Evolutionary conservation across 148 eudicot genomes (phyloP).

Genomic region (Diospyros kaki): DNA sequence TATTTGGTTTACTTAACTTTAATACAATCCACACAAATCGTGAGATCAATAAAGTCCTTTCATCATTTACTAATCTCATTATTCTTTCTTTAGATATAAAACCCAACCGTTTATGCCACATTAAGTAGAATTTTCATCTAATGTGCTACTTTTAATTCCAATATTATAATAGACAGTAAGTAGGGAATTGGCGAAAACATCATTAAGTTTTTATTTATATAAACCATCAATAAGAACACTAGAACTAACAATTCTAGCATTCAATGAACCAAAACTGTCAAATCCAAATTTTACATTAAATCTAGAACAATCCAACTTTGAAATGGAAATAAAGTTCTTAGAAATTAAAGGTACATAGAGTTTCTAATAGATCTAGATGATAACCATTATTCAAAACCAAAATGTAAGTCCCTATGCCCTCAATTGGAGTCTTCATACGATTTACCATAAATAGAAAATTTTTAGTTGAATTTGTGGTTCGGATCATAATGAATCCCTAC

Average conservation of each 20-base stretch:
- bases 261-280: not conserved
- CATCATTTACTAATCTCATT: constrained; percentile 19
- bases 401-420: constrained; percentile 17
- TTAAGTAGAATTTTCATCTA: not conserved
- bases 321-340: too few relatives aligned
- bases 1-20: constrained; percentile 25
- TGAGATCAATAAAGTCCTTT: constrained; percentile 14
- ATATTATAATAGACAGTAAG: constrained; percentile 2
- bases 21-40: constrained; percentile 25
- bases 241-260: not conserved
- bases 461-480: constrained; percentile 4
- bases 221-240: constrained; percentile 13
- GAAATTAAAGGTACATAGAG: too few relatives aligned
- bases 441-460: constrained; percentile 10
- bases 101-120: constrained; percentile 23
- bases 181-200: not conserved
- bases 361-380: too few relatives aligned
- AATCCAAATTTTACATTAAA: not conserved
- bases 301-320: too few relatives aligned
- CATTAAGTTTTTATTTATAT: constrained; percentile 12
- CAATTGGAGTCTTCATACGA: constrained; percentile 3
- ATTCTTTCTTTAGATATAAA: constrained; percentile 27
- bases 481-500: constrained; percentile 23
- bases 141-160: not conserved
- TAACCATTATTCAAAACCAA: constrained; percentile 10